These are phyloP conservation scores for Crithidia brevicula DNA, from an alignment of 208 protist genomes.

Conservation along the genomic window DNA sequence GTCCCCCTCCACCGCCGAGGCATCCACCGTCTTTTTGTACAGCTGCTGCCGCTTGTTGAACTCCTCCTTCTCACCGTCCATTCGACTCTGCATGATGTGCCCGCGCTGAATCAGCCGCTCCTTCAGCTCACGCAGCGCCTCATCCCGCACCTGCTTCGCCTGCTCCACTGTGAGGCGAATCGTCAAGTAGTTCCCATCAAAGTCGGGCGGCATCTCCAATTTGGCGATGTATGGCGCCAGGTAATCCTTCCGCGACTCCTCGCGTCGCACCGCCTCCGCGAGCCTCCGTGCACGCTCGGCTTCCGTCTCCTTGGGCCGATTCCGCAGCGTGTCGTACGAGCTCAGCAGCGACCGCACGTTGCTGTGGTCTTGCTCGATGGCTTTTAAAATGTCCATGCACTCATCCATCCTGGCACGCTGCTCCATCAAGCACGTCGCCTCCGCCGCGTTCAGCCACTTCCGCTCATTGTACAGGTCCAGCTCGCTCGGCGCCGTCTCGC, in stretches of 20 bases:
- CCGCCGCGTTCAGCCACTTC: constrained; percentile 76
- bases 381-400: constrained; percentile 61
- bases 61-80: constrained; percentile 90
- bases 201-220: constrained; percentile 62
- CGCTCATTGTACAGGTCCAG: constrained; percentile 84
- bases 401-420: constrained; percentile 62
- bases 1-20: constrained; percentile 62
- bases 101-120: constrained; percentile 91
- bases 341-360: constrained; percentile 54
- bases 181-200: constrained; percentile 79
- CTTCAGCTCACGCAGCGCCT: constrained; percentile 86
- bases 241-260: constrained; percentile 88
- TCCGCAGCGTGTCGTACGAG: constrained; percentile 90
- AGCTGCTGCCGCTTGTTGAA: constrained; percentile 70
- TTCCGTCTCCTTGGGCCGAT: constrained; percentile 85
- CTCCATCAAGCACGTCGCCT: constrained; percentile 62
- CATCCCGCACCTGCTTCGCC: constrained; percentile 83
- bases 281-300: constrained; percentile 68
- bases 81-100: constrained; percentile 90
- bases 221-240: constrained; percentile 92
- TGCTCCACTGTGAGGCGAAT: constrained; percentile 76
- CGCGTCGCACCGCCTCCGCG: constrained; percentile 65
- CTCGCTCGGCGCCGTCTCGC: constrained; percentile 65
- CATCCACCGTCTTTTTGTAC: constrained; percentile 78
- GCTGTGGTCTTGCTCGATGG: constrained; percentile 48